Evolutionary conservation across 148 eudicot species (phyloP), one percentile per base, ranked within the genome.

Genomic region (Vaccinium myrtillus): DNA sequence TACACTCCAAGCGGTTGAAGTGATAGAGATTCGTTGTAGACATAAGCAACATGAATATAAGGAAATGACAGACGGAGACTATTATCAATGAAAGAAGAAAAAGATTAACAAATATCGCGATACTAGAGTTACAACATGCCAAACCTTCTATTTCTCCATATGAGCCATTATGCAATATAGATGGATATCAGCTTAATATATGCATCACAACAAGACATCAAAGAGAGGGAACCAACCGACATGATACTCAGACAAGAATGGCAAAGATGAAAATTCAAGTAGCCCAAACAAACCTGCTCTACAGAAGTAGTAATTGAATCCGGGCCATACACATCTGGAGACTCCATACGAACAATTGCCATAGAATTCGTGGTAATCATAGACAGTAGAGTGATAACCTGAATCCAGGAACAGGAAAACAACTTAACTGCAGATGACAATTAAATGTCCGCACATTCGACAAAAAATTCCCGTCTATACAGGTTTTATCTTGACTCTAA

Each of bases 291-390:
- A 25, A 95, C 99, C 98, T 96, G 99, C 86, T 94, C 98, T 36
- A 96, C 78, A 75, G 87, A 85, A 88, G 90, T 91, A 23, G 93
- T 91, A 71, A 83, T 73, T 75, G 83, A 88, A 82, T 85, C 82
- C 59, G 81, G 85, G 59, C 86, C 87, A 43, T 77, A 81, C 39
- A 30, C 77, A 84, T 94, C 94, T 32, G 74, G 84, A 86, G 53
- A 83, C 84, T 89, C 92, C 84, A 96, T 84, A 81, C 94, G 97
- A 63, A 93, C 98, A 88, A 96, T 84, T 69, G 98, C 99, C 94
- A 96, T 96, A 76, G 96, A 93, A 84, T 96, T 96, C 82, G 93
- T 88, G 84, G 87, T 91, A 63, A 96, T 91, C 89, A 93, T 97
- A 83, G 95, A 91, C 43, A 93, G 93, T 77, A 94, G 92, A 81